Base-by-base conservation (phyloP, 495 filamentous ascomycete species). In the Xylaria acuta region DNA sequence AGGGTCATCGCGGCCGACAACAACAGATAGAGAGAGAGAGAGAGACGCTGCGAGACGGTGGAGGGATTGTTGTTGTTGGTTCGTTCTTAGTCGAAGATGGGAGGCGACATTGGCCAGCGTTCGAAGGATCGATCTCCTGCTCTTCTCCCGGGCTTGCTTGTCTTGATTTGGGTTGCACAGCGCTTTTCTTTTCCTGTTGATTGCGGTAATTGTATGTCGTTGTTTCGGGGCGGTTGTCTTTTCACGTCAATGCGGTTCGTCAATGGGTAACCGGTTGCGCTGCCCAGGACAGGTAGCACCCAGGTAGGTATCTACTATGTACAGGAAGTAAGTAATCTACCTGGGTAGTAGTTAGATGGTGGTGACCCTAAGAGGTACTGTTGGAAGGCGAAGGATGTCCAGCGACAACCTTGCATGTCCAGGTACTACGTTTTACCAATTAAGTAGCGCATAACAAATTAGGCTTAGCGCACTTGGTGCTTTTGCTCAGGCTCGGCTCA, bases 1-100 rank as follows among this genome's bases (percentile, higher is more conserved):
- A 69, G n/a, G 74, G 58, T 75, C 76, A 79, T 78, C 68, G 72
- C 74, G 74, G 65, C 49, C 65, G 65, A 67, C 36, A 32, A 51
- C 45, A 41, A n/a, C 3, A 41, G 49, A 36, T 43, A 12, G 30
- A 16, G 30, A 16, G 45, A 36, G 63, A 12, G 30, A 16, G 30
- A 16, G 45, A 53, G 6, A 38, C 45, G 64, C 7, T 67, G 11
- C 12, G 18, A 22, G 30, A 67, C 45, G 45, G 1, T 1, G 6
- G 32, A 32, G 41, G 34, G 30, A 5, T 11, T 60, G 2, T 60
- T 41, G 60, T 41, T 43, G 60, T 0, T 64, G n/a, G 4, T 25
- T 64, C 20, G 34, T 30, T 53, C 43, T 22, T 25, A 25, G 11
- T 40, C 64, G 40, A 53, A 20, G 8, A 36, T 12, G 18, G 32